Percentiles rank a stretch among this genome's conserved stretches.
phyloP scores from a whole-genome alignment of 2,329 filamentous ascomycete genomes.

The Leptographium galeiforme region DNA sequence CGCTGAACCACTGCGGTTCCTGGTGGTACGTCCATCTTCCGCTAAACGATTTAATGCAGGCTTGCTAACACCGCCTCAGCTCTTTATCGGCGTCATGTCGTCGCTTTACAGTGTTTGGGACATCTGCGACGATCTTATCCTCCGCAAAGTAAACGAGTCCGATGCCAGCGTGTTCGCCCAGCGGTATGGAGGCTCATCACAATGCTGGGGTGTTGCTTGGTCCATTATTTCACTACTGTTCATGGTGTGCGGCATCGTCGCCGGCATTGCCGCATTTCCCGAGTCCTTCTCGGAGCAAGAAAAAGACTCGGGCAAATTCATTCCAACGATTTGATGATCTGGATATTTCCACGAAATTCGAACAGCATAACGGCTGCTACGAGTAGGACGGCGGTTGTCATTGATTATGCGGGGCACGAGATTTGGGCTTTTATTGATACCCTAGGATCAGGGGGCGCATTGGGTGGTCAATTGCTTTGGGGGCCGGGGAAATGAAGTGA shows the following conservation, averaged over 20 bases:
- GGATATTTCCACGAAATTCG: not conserved
- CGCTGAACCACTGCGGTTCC: conserved; percentile 58
- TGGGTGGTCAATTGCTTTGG: not conserved
- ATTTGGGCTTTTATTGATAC: not conserved
- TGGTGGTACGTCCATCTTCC: conserved; percentile 19
- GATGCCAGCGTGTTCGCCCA: conserved; percentile 70
- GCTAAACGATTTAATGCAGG: too few species aligned
- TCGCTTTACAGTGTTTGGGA: conserved; percentile 73
- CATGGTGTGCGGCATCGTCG: conserved; percentile 62
- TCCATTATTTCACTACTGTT: conserved; percentile 57
- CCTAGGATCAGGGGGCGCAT: not conserved
- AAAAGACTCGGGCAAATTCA: conserved; percentile 53
- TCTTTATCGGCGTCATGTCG: conserved; percentile 76
- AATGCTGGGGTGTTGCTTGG: conserved; percentile 74
- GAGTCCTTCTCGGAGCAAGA: conserved; percentile 56
- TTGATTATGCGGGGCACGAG: not conserved
- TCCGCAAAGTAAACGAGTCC: conserved; percentile 67
- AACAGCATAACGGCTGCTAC: too few species aligned
- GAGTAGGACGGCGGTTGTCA: not conserved
- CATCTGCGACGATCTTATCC: conserved; percentile 70
- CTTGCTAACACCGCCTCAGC: conserved; percentile 18
- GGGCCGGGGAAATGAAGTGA: too few species aligned
- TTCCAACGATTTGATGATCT: conserved; percentile 25
- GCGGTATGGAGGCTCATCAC: conserved; percentile 64
- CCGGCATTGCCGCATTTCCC: conserved; percentile 62